These are phyloP conservation scores for Kodamaea sp. DNA, from an alignment of 1,139 yeast genomes.

Conservation along the genomic window DNA sequence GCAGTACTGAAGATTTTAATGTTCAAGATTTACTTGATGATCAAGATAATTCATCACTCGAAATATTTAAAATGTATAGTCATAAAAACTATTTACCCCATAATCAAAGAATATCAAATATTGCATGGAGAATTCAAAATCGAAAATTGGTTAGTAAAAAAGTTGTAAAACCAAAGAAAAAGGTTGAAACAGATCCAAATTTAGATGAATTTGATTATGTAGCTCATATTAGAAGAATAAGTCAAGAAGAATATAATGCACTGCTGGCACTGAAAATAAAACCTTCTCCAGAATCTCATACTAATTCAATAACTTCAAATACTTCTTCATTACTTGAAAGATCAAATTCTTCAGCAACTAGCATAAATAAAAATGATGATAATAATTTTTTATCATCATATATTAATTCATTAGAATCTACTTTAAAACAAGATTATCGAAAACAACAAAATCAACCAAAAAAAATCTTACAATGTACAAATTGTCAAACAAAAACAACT, in stretches of 20 bases:
- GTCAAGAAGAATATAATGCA: constrained; percentile 36
- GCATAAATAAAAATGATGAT: constrained; percentile 11
- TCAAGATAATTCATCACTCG: constrained; percentile 32
- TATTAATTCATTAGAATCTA: constrained; percentile 38
- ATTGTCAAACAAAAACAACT: constrained; percentile 45
- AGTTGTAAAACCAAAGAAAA: constrained; percentile 11
- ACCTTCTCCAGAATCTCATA: constrained; percentile 11
- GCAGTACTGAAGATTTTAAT: constrained; percentile 8
- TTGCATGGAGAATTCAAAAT: constrained; percentile 49
- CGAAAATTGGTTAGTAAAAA: constrained; percentile 21
- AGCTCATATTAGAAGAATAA: constrained; percentile 43
- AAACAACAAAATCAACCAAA: constrained; percentile 11
- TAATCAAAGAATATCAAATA: constrained; percentile 41
- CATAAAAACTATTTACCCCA: constrained; percentile 43
- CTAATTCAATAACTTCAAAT: constrained; percentile 14
- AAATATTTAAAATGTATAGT: constrained; percentile 42
- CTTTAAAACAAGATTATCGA: constrained; percentile 18
- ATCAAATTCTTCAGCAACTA: constrained; percentile 7
- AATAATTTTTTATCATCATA: constrained; percentile 36
- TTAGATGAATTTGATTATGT: constrained; percentile 47
- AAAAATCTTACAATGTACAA: constrained; percentile 38
- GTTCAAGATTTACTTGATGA: constrained; percentile 24
- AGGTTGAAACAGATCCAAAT: constrained; percentile 22
- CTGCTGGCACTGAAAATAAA: constrained; percentile 1
- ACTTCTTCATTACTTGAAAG: constrained; percentile 13